Base-by-base conservation (phyloP, 371 early-diverging fungal species). In the Actinomucor elegans region DNA sequence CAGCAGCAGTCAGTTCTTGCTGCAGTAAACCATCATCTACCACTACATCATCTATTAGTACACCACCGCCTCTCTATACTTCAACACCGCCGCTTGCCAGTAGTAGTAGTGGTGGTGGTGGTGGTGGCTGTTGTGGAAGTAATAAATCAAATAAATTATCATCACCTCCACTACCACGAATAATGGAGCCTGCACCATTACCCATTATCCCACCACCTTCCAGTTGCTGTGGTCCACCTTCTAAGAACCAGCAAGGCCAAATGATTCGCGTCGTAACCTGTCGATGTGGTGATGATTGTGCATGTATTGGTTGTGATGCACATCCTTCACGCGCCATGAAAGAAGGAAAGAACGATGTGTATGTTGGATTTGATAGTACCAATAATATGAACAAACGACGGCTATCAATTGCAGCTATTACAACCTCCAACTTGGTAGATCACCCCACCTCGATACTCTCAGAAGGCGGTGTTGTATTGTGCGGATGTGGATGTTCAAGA, bases 271-370 rank as follows among this genome's bases (percentile, higher is more conserved):
- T 77, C 0, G 67, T 77, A 10, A 77, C 77, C 0, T 77, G 77
- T 44, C 73, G 77, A 2, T 77, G 77, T 56, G 77, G 77, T 12
- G 77, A 77, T 40, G 61, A 67, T 1, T 77, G 77, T 43, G 64
- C 71, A 11, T 77, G 77, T 54, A 59, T 65, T 41, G 77, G 77
- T 1, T 77, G 77, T 35, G 77, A 77, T 50, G 77, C 73, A 4
- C 77, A 77, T 43, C 77, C 77, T 28, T 73, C 71, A 11, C 59
- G 71, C 4, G 73, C 64, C 3, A 73, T 77, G 77, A 66, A 67
- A 38, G 57, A 57, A 27, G 62, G 64, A 6, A 56, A 50, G 26
- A 55, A 57, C 5, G 77, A 77, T 55, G 71, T 73, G 0, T 73
- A 73, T 41, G 57, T 68, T 38, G 66, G 68, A 23, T 59, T 57